Conservation (phyloP, 495 filamentous ascomycete species). For the Amphirosellinia nigrospora region DNA sequence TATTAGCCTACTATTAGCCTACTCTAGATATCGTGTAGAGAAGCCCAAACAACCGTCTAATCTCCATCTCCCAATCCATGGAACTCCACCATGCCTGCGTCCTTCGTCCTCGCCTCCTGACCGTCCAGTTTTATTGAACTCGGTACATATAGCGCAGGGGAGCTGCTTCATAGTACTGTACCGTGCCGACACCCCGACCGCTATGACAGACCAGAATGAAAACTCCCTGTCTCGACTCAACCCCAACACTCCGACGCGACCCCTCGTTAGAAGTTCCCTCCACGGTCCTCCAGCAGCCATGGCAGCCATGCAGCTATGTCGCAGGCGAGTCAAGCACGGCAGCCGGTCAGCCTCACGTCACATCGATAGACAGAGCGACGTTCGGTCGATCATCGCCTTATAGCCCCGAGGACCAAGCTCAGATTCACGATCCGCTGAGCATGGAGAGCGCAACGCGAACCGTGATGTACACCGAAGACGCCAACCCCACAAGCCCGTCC, state of each 20-base stretch:
- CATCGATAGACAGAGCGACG: slow-evolving; percentile 29
- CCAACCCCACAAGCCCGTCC: slow-evolving; percentile 49
- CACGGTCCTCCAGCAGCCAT: slow-evolving; percentile 37
- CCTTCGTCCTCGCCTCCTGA: not conserved
- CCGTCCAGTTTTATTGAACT: not conserved
- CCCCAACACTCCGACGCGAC: slow-evolving; percentile 10
- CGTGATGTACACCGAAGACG: slow-evolving; percentile 35
- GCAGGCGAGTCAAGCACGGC: slow-evolving; percentile 39
- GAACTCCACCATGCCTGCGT: slow-evolving; percentile 9
- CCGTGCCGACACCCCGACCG: not conserved
- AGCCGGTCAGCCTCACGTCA: slow-evolving; percentile 24
- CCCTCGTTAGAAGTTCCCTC: slow-evolving; percentile 23
- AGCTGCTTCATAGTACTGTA: not conserved
- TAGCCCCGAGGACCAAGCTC: slow-evolving; percentile 30
- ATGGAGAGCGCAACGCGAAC: slow-evolving; percentile 29
- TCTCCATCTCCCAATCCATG: not conserved
- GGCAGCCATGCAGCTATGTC: slow-evolving; percentile 41
- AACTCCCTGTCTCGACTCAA: slow-evolving; percentile 20
- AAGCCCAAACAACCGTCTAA: not conserved
- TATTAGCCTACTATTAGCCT: not conserved
- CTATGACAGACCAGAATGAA: slow-evolving; percentile 24
- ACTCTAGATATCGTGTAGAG: not conserved
- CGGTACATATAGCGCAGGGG: slow-evolving; percentile 1
- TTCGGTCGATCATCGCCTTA: slow-evolving; percentile 30
- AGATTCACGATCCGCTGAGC: slow-evolving; percentile 29